Base-by-base conservation (phyloP, 169 alveolate genomes). In the Plasmodium billcollinsi region DNA sequence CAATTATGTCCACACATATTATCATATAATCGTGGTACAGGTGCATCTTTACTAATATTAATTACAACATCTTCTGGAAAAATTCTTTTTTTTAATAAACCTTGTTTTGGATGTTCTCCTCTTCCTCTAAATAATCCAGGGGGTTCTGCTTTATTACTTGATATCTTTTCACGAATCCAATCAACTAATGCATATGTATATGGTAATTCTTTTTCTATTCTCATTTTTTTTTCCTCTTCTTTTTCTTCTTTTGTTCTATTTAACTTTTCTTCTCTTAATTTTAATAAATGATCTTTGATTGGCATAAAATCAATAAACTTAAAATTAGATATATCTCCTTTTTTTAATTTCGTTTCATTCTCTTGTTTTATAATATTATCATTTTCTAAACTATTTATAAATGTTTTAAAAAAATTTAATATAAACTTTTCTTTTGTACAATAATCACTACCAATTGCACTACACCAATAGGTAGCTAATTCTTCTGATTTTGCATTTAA, bases 51-150 rank as follows among this genome's bases (percentile, higher is more conserved):
- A 47, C 99, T 99, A 56, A 98, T 70, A 96, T 98, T 98, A 47
- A 98, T 95, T 12, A 97, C 97, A 20, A 98, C 98, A 88, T 97
- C 98, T 88, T 97, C 99, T 1, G 99, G 99, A 73, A 96, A 89
- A 50, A 97, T 97, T 61, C 98, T 88, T 62, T 93, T 78, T 93
- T 97, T 97, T 69, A 97, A 90, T 92, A 92, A 93, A 18, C 99
- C 99, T 69, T 98, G 98, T 76, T 97, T 97, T 26, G 99, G 99
- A 88, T 99, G 99, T 71, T 98, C 99, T 21, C 99, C 99, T 75
- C 99, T 96, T 15, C 99, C 99, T 86, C 99, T 97, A 93, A 99
- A 98, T 49, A 99, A 95, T 15, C 99, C 99, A 0, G 99, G 99
- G 0, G 99, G 99, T 88, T 99, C 99, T 61, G 98, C 97, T 69